A percentile compares a stretch with the other conserved stretches of the same genome.
These are phyloP conservation scores for Aspergillus tubingensis DNA, from an alignment of 2,329 filamentous ascomycete genomes.

Conservation along the genomic window DNA sequence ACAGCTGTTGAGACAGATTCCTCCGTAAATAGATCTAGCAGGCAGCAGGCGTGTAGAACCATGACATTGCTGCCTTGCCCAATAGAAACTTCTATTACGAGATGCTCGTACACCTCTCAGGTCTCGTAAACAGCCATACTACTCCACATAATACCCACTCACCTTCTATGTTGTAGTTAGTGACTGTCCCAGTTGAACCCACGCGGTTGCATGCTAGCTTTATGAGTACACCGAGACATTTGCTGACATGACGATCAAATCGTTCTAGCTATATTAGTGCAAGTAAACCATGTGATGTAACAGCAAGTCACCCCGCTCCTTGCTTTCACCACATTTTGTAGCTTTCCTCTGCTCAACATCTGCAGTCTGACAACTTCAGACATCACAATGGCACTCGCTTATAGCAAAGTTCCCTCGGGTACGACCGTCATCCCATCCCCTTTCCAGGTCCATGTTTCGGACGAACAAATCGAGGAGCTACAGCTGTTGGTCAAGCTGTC, in stretches of 20 bases:
- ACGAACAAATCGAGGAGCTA: constrained; percentile 51
- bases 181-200: neutral
- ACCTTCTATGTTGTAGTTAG: neutral
- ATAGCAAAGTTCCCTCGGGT: constrained; percentile 36
- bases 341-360: neutral
- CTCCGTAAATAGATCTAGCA: neutral
- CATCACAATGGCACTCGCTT: constrained; percentile 28
- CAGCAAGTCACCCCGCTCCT: neutral
- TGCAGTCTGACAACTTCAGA: no score
- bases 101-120: neutral
- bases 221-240: neutral
- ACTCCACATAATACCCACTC: neutral
- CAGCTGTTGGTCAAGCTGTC: constrained; percentile 51
- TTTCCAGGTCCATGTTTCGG: constrained; percentile 47
- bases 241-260: neutral
- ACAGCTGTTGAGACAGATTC: neutral
- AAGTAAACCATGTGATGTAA: neutral
- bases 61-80: neutral
- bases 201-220: neutral
- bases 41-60: neutral
- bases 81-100: neutral
- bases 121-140: neutral
- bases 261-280: neutral
- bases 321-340: neutral
- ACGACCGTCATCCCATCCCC: constrained; percentile 41